Evolutionary conservation across 1,284 basidiomycete genomes (phyloP).

Genomic region (Moesziomyces antarcticus): DNA sequence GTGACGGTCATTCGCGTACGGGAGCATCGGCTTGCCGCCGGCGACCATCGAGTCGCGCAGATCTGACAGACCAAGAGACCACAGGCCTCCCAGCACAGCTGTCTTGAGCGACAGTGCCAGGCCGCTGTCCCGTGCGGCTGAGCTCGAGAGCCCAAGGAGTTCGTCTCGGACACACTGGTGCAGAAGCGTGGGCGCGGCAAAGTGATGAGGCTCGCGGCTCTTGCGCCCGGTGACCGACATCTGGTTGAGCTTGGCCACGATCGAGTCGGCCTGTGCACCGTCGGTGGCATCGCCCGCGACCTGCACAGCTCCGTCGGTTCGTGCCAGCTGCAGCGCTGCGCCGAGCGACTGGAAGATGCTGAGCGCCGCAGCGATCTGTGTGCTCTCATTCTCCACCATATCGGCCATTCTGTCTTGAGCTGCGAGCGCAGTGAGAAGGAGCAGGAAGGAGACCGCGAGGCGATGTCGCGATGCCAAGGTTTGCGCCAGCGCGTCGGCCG

Average conservation of each 20-base stretch:
- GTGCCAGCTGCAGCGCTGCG: constrained; percentile 29
- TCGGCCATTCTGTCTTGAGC: constrained; percentile 43
- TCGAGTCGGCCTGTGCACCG: constrained; percentile 30
- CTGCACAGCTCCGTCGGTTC: constrained; percentile 30
- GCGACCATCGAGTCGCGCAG: constrained; percentile 14
- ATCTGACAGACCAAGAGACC: constrained; percentile 41
- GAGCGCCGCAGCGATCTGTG: constrained; percentile 37
- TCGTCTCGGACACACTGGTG: constrained; percentile 42
- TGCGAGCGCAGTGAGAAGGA: constrained; percentile 33
- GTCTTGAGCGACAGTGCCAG: constrained; percentile 28
- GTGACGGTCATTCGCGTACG: constrained; percentile 28
- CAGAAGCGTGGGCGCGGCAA: constrained; percentile 37
- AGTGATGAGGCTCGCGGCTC: constrained; percentile 45
- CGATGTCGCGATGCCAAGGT: constrained; percentile 37
- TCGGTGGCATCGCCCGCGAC: constrained; percentile 13
- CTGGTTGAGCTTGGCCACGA: constrained; percentile 44
- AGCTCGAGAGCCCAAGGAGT: constrained; percentile 12
- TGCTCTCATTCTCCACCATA: constrained; percentile 37
- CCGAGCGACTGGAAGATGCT: constrained; percentile 37
- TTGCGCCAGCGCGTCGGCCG: constrained; percentile 40
- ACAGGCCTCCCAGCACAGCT: constrained; percentile 29
- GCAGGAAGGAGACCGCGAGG: constrained; percentile 31
- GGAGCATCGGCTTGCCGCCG: constrained; percentile 29
- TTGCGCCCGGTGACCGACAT: constrained; percentile 47
- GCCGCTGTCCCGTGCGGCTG: background rate